A percentile compares a stretch with the other conserved stretches of the same genome.
These are phyloP conservation scores for Trichoderma sp. DNA, from an alignment of 2,329 filamentous ascomycete genomes.

Conservation along the genomic window DNA sequence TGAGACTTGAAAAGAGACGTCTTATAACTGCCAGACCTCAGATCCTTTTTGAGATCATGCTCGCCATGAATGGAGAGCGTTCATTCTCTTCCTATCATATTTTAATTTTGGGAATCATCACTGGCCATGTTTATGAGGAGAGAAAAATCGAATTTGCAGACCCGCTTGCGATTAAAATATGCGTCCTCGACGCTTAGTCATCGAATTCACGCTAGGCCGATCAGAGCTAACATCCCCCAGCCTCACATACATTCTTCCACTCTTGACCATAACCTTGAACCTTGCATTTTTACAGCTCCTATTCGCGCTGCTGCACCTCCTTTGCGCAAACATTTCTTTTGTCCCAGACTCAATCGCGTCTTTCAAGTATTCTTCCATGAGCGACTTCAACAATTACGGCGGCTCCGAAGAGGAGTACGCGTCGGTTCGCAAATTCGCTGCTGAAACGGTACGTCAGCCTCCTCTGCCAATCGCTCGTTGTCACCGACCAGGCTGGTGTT, in stretches of 20 bases:
- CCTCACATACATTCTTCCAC: constrained; percentile 8
- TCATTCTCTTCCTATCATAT: constrained; percentile 73
- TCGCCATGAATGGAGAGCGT: constrained; percentile 53
- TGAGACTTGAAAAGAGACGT: neutral
- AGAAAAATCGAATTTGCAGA: constrained; percentile 31
- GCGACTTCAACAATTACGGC: constrained; percentile 71
- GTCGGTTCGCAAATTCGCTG: constrained; percentile 77
- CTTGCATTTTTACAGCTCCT: constrained; percentile 16
- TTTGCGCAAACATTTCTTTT: constrained; percentile 6
- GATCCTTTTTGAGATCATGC: constrained; percentile 67
- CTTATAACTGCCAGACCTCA: constrained; percentile 53
- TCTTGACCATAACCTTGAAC: constrained; percentile 11
- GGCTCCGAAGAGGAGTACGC: constrained; percentile 79
- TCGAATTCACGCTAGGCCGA: neutral
- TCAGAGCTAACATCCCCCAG: constrained; percentile 12
- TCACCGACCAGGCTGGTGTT: neutral
- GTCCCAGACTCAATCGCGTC: constrained; percentile 3
- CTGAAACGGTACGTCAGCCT: constrained; percentile 66
- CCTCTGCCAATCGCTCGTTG: neutral
- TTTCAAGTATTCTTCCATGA: constrained; percentile 55
- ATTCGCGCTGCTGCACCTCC: neutral
- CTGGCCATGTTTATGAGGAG: constrained; percentile 49
- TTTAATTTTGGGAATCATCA: constrained; percentile 63
- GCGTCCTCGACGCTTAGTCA: constrained; percentile 39
- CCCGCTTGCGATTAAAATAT: constrained; percentile 29